A percentile compares a stretch with the other conserved stretches of the same genome.
phyloP scores from a whole-genome alignment of 108 stramenopile species.

The Fistulifera pelliculosa region DNA sequence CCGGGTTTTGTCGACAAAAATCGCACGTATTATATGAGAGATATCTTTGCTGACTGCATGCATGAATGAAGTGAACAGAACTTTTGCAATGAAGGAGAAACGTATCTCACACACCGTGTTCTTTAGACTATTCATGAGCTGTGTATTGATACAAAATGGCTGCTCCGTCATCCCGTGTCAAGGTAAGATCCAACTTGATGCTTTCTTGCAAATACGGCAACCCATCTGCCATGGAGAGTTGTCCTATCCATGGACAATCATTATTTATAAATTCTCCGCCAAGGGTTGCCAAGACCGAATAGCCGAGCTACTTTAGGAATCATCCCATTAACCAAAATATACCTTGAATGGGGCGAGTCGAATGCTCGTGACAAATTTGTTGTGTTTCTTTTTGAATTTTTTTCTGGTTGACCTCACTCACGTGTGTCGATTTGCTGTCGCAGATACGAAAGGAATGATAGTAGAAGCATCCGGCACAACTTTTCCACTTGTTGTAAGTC shows the following conservation, averaged over 20 bases:
- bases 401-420: no score
- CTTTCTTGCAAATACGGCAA: slow-evolving; percentile 13
- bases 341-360: slow-evolving; percentile 22
- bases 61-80: no score
- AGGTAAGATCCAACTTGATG: background rate
- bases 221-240: slow-evolving; percentile 34
- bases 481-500: no score
- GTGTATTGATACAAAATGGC: no score
- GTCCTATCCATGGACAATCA: slow-evolving; percentile 15
- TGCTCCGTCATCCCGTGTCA: background rate
- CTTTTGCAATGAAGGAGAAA: no score
- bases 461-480: no score
- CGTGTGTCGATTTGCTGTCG: no score
- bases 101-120: no score
- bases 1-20: slow-evolving; percentile 19
- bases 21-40: slow-evolving; percentile 40
- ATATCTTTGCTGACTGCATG: no score
- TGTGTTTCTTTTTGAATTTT: background rate
- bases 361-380: slow-evolving; percentile 34
- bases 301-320: slow-evolving; percentile 37
- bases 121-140: no score
- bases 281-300: slow-evolving; percentile 23
- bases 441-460: no score
- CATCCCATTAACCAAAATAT: slow-evolving; percentile 13
- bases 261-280: slow-evolving; percentile 21